Percentiles rank a stretch among this genome's conserved stretches.
Conservation (phyloP, 2,329 filamentous ascomycete species). For the Aspergillus japonicus region DNA sequence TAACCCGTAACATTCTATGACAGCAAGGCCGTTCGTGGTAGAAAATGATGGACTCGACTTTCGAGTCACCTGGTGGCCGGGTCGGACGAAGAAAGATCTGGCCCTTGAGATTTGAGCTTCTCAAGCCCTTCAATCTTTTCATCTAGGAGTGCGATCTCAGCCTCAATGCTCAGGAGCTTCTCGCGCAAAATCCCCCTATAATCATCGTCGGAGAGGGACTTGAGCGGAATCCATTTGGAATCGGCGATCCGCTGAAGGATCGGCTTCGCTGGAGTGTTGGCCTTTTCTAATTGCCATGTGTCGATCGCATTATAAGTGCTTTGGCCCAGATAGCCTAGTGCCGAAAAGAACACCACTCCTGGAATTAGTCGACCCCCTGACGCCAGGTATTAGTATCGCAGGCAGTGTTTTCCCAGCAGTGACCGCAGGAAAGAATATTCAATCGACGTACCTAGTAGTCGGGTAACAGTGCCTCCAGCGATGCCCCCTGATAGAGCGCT, state of each 20-base stretch:
- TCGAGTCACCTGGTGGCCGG: conserved; percentile 1
- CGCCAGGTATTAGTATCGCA: conserved; percentile 23
- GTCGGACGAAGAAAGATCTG: neutral
- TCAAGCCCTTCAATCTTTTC: conserved; percentile 65
- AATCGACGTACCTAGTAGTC: conserved; percentile 50
- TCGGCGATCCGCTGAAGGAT: conserved; percentile 54
- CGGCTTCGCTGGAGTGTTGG: conserved; percentile 37
- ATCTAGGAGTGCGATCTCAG: conserved; percentile 74
- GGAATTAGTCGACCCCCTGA: conserved; percentile 59
- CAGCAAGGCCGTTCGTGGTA: neutral
- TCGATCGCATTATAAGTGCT: conserved; percentile 54
- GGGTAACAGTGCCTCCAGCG: conserved; percentile 58
- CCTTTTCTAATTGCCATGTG: conserved; percentile 43
- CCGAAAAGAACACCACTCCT: conserved; percentile 58
- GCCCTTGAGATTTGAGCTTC: conserved; percentile 20
- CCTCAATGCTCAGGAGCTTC: conserved; percentile 69
- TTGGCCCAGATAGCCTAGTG: conserved; percentile 60
- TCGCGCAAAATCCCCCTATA: conserved; percentile 70
- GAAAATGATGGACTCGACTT: neutral
- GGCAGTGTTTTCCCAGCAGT: neutral
- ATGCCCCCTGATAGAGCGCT: conserved; percentile 70
- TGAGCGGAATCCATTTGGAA: conserved; percentile 71
- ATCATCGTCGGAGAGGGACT: conserved; percentile 67
- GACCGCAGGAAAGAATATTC: neutral
- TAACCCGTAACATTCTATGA: neutral